These are phyloP conservation scores for Papiliotrema fonsecae DNA, from an alignment of 1,284 basidiomycete genomes.

Conservation along the genomic window DNA sequence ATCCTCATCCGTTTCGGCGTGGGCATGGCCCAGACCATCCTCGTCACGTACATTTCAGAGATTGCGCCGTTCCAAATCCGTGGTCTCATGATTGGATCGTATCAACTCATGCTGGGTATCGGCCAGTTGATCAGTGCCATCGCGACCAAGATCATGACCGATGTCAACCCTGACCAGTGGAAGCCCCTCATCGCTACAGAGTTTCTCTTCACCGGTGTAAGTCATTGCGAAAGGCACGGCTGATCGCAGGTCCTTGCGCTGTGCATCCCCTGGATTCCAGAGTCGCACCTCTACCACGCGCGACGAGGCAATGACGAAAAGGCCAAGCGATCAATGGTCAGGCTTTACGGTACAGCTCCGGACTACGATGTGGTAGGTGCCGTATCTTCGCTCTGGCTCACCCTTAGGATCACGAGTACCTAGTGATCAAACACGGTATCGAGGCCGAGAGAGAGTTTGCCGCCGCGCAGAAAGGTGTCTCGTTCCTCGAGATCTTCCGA, in stretches of 20 bases:
- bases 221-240: not conserved
- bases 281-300: constrained; percentile 16
- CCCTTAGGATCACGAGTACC: constrained; percentile 22
- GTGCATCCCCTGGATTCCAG: constrained; percentile 12
- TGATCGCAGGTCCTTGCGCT: not conserved
- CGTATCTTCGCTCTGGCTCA: not conserved
- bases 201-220: constrained; percentile 22
- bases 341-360: constrained; percentile 14
- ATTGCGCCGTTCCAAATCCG: constrained; percentile 22
- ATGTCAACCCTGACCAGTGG: constrained; percentile 11
- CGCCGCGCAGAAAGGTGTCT: not conserved
- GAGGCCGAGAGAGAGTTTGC: constrained; percentile 10
- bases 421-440: constrained; percentile 18
- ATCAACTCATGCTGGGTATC: constrained; percentile 15
- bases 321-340: constrained; percentile 14
- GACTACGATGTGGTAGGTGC: constrained; percentile 22
- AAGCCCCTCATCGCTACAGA: constrained; percentile 18
- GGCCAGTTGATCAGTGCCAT: constrained; percentile 20
- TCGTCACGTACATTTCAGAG: constrained; percentile 24
- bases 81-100: constrained; percentile 21
- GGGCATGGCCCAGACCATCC: constrained; percentile 19
- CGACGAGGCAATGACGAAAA: constrained; percentile 11
- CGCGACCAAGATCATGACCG: constrained; percentile 14
- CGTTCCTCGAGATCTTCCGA: constrained; percentile 21
- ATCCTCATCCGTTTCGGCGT: constrained; percentile 18